phyloP scores from a whole-genome alignment of 345 rosid species.

The Brassica cretica region DNA sequence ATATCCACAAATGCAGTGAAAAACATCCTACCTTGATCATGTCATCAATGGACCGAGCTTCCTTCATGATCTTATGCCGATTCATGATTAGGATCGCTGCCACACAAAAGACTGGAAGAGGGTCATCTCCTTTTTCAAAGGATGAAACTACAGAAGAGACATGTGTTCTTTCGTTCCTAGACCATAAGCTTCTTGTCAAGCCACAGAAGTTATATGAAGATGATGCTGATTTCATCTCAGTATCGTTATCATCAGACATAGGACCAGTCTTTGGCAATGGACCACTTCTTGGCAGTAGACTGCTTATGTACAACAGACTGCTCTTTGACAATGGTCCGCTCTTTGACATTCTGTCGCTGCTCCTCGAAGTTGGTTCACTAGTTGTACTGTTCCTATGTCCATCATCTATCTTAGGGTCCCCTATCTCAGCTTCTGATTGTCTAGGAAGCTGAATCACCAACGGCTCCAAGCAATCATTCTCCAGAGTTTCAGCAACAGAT shows the following conservation, averaged over 20 bases:
- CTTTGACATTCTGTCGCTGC: constrained; percentile 38
- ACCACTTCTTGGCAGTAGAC: constrained; percentile 37
- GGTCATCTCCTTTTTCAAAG: constrained; percentile 58
- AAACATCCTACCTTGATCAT: constrained; percentile 72
- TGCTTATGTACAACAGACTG: constrained; percentile 27
- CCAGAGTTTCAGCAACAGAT: constrained; percentile 52
- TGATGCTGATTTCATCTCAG: constrained; percentile 52
- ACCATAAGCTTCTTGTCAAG: constrained; percentile 67
- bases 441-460: constrained; percentile 59
- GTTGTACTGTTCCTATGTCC: constrained; percentile 38
- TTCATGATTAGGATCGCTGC: constrained; percentile 85
- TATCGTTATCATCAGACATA: constrained; percentile 34
- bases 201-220: constrained; percentile 73
- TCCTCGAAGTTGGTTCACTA: constrained; percentile 33
- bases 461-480: constrained; percentile 69
- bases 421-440: constrained; percentile 47
- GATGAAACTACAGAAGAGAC: constrained; percentile 53
- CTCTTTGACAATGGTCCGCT: constrained; percentile 45
- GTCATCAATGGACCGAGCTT: constrained; percentile 83
- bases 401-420: constrained; percentile 46
- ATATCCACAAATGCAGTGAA: background rate
- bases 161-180: constrained; percentile 55
- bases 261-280: constrained; percentile 43
- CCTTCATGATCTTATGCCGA: constrained; percentile 83
- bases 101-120: constrained; percentile 86